phyloP scores from a whole-genome alignment of 2,329 filamentous ascomycete species.

The Sarocladium brachiariae region DNA sequence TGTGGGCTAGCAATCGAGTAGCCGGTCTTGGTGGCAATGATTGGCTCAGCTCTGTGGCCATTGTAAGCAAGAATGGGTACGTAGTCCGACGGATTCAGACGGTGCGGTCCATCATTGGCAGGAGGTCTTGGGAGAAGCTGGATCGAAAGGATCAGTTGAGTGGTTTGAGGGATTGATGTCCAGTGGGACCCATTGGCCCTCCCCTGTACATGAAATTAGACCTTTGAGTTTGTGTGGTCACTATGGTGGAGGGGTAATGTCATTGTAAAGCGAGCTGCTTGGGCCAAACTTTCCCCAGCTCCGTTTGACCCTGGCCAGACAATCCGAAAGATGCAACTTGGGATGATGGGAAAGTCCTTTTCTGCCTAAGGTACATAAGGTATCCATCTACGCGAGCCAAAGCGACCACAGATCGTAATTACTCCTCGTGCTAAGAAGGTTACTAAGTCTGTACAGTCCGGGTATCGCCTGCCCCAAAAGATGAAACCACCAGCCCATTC shows the following conservation, averaged over 20 bases:
- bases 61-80: neutral
- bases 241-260: neutral
- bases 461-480: neutral
- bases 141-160: neutral
- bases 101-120: neutral
- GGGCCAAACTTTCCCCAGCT: too few species aligned
- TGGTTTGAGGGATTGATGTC: too few species aligned
- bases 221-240: too few species aligned
- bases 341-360: slow-evolving; percentile 5
- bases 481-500: neutral
- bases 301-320: too few species aligned
- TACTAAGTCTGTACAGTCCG: neutral
- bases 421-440: too few species aligned
- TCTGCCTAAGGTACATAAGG: too few species aligned
- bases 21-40: neutral
- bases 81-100: neutral
- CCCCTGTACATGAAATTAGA: too few species aligned
- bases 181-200: too few species aligned
- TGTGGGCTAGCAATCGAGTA: neutral
- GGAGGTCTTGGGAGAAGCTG: neutral
- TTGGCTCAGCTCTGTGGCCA: neutral
- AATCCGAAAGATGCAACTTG: too few species aligned
- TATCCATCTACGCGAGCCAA: too few species aligned
- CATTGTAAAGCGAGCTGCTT: neutral
- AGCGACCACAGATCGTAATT: too few species aligned